phyloP scores from a whole-genome alignment of 305 asterid species.

The Solanum aculeatissimum region DNA sequence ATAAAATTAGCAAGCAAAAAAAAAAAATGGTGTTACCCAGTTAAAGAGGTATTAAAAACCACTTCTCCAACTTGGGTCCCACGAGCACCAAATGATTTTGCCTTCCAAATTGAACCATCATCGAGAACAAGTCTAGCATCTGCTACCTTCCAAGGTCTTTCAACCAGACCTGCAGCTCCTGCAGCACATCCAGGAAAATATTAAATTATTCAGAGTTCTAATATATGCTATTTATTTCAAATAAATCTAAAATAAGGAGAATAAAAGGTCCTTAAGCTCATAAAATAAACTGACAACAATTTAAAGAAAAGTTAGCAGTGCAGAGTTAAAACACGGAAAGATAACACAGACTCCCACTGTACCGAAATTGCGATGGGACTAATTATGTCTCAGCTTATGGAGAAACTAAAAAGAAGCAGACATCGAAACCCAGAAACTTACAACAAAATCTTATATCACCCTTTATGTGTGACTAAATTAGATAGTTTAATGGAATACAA shows the following conservation, averaged over 20 bases:
- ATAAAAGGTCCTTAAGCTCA: neutral
- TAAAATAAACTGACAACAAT: neutral
- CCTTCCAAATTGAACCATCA: slow-evolving; percentile 90
- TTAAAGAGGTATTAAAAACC: slow-evolving; percentile 83
- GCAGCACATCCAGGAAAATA: neutral
- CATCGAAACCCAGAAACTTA: neutral
- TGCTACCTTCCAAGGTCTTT: slow-evolving; percentile 88
- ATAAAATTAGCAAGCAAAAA: neutral
- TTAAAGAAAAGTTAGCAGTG: neutral
- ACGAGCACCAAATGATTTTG: slow-evolving; percentile 90
- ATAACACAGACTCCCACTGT: neutral
- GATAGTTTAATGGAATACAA: neutral
- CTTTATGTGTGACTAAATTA: neutral
- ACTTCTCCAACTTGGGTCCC: slow-evolving; percentile 99
- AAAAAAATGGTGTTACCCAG: slow-evolving; percentile 40
- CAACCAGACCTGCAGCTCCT: slow-evolving; percentile 37
- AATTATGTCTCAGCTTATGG: neutral
- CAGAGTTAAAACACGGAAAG: neutral
- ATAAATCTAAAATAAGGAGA: neutral
- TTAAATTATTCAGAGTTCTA: neutral
- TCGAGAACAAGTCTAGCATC: slow-evolving; percentile 92
- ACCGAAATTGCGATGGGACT: neutral
- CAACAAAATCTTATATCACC: neutral
- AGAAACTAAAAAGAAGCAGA: neutral
- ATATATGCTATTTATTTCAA: neutral